phyloP scores from a whole-genome alignment of 1,139 yeast genomes.

The Wickerhamomyces sp. region DNA sequence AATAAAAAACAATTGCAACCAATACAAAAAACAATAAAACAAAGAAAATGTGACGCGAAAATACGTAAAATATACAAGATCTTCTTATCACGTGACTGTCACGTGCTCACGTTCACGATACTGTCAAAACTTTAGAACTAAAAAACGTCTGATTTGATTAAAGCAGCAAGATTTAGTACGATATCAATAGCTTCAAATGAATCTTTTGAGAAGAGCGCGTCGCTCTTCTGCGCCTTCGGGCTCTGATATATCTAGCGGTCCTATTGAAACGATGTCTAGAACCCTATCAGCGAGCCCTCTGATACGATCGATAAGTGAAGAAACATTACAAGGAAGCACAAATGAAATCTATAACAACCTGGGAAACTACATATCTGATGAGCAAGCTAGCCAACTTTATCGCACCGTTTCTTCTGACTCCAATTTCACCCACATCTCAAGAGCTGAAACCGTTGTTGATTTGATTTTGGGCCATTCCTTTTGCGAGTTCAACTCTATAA shows the following conservation, averaged over 20 bases:
- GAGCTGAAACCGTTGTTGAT: slow-evolving; percentile 19
- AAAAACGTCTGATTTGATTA: no score
- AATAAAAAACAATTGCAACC: no score
- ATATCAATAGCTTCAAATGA: slow-evolving; percentile 4
- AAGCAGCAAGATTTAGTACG: no score
- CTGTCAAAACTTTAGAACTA: no score
- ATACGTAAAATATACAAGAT: no score
- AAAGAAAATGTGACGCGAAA: no score
- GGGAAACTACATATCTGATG: slow-evolving; percentile 2
- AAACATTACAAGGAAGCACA: slow-evolving; percentile 4
- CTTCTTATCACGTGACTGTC: no score
- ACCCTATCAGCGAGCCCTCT: not conserved
- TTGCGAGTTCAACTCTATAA: slow-evolving; percentile 19
- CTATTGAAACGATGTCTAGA: not conserved
- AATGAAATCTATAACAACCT: not conserved
- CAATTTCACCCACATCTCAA: slow-evolving; percentile 4
- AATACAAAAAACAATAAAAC: no score
- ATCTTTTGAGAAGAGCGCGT: slow-evolving; percentile 8
- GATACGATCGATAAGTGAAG: slow-evolving; percentile 6
- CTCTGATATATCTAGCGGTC: not conserved
- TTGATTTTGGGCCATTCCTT: slow-evolving; percentile 19
- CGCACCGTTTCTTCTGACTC: slow-evolving; percentile 5
- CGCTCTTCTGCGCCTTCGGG: slow-evolving; percentile 2
- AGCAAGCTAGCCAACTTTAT: slow-evolving; percentile 1
- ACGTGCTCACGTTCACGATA: no score